Evolutionary conservation across 768 basidiomycete species (phyloP).

Genomic region (Royoungia palumana): DNA sequence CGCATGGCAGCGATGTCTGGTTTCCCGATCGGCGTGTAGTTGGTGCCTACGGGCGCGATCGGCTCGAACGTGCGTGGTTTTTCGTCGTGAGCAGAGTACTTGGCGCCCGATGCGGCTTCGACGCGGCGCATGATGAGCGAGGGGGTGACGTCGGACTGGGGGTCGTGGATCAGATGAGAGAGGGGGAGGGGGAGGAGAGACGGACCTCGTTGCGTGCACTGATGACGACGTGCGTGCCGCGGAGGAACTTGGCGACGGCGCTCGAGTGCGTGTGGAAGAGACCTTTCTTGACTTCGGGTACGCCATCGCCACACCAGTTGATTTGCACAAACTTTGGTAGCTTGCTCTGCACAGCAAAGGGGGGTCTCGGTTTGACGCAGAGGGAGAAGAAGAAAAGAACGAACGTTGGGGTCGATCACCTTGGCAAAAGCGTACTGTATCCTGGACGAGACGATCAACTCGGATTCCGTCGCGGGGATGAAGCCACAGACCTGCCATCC

Average conservation of each 20-base stretch:
- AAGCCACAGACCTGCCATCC: slow-evolving; percentile 66
- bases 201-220: slow-evolving; percentile 82
- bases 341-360: slow-evolving; percentile 49
- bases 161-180: background rate
- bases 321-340: slow-evolving; percentile 92
- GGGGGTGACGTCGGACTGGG: slow-evolving; percentile 76
- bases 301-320: slow-evolving; percentile 97
- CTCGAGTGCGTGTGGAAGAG: slow-evolving; percentile 86
- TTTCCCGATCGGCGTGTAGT: slow-evolving; percentile 71
- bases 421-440: slow-evolving; percentile 92
- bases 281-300: slow-evolving; percentile 89
- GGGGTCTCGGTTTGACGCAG: background rate
- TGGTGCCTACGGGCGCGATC: slow-evolving; percentile 78
- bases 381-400: slow-evolving; percentile 18
- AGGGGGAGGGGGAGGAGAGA: slow-evolving; percentile 9
- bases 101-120: slow-evolving; percentile 87
- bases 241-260: slow-evolving; percentile 75
- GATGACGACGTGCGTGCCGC: slow-evolving; percentile 82
- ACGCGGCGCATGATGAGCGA: slow-evolving; percentile 79
- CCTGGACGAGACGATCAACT: slow-evolving; percentile 39
- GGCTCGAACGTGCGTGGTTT: slow-evolving; percentile 68
- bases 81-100: slow-evolving; percentile 83
- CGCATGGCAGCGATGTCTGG: slow-evolving; percentile 64
- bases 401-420: slow-evolving; percentile 81
- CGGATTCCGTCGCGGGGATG: background rate